Percentiles rank a stretch among this genome's conserved stretches.
These are phyloP conservation scores for Backusella luteola DNA, from an alignment of 192 early-diverging fungal species.

Conservation along the genomic window DNA sequence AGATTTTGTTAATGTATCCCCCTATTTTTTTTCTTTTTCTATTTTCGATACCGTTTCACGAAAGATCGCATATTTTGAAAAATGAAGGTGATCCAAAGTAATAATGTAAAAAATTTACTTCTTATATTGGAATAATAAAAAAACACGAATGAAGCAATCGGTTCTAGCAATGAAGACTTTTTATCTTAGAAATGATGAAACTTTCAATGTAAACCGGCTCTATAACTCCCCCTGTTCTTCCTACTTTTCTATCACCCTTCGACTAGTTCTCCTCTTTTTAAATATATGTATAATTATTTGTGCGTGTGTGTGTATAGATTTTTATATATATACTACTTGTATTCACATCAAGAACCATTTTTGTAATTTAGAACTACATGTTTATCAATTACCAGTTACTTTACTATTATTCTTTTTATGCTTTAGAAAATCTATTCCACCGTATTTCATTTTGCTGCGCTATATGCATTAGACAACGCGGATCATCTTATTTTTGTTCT, in stretches of 20 bases:
- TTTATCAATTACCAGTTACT: neutral
- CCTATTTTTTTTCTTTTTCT: neutral
- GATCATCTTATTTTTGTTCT: neutral
- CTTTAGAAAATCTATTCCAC: neutral
- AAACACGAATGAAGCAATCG: neutral
- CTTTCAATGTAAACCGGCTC: slow-evolving; percentile 8
- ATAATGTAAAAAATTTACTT: neutral
- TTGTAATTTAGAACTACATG: neutral
- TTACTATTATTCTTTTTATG: neutral
- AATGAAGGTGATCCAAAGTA: neutral
- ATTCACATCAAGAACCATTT: neutral
- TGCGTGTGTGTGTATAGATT: neutral
- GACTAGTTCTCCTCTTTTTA: neutral
- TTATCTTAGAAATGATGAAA: neutral
- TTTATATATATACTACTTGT: neutral
- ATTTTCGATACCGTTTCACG: neutral
- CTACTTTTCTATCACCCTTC: neutral
- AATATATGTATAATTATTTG: neutral
- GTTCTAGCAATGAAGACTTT: neutral
- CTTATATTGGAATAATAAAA: neutral
- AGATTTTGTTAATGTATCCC: slow-evolving; percentile 3
- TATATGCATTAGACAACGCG: slow-evolving; percentile 5
- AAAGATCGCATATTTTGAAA: neutral
- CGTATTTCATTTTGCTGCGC: neutral
- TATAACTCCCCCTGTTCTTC: neutral